Evolutionary conservation across 176 grass and related monocot species (phyloP).

Genomic region (Cenchrus fungigraminus): DNA sequence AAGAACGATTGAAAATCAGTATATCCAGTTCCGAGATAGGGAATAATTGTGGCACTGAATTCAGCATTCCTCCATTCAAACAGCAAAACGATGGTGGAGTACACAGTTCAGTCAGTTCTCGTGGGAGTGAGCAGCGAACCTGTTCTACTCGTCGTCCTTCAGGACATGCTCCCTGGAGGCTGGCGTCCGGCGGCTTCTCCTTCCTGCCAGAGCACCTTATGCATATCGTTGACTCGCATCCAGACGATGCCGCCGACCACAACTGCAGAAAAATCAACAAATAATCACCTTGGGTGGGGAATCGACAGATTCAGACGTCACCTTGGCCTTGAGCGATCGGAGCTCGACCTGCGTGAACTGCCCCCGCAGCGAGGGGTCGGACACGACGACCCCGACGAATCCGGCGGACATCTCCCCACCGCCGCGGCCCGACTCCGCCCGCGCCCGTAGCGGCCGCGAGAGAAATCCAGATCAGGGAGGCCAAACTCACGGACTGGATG

Average conservation of each 20-base stretch:
- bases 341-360: too few relatives aligned
- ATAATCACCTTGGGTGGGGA: neutral
- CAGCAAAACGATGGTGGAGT: neutral
- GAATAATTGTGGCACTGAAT: neutral
- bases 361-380: too few relatives aligned
- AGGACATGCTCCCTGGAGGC: constrained; percentile 52
- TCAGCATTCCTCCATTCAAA: neutral
- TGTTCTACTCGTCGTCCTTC: constrained; percentile 58
- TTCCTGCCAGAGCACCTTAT: constrained; percentile 66
- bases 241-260: constrained; percentile 65
- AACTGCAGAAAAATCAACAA: constrained; percentile 50
- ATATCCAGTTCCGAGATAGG: neutral
- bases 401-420: too few relatives aligned
- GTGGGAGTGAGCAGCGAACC: constrained; percentile 8
- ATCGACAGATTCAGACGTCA: too few relatives aligned
- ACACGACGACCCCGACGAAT: too few relatives aligned
- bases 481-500: too few relatives aligned
- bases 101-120: neutral
- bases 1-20: neutral
- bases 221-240: constrained; percentile 71
- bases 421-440: too few relatives aligned
- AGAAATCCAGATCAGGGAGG: too few relatives aligned
- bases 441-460: too few relatives aligned
- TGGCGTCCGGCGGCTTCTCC: constrained; percentile 31
- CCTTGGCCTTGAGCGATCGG: too few relatives aligned